phyloP scores from a whole-genome alignment of 176 grass and related monocot species.

The Puya raimondii region DNA sequence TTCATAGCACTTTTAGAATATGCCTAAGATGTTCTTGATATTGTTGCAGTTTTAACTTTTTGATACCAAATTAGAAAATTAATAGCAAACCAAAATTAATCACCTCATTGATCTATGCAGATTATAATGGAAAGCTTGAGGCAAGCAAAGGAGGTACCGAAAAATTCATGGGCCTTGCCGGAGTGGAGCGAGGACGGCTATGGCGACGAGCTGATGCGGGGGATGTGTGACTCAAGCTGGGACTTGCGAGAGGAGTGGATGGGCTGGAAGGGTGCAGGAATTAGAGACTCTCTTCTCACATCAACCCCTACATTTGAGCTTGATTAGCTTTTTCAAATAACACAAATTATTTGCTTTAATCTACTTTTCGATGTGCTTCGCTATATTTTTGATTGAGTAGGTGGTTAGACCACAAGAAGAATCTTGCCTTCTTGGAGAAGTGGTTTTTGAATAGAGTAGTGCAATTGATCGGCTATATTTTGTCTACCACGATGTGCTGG shows the following conservation, averaged over 20 bases:
- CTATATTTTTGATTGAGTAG: no score
- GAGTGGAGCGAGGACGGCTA: neutral
- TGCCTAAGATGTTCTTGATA: neutral
- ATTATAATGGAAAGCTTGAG: constrained; percentile 3
- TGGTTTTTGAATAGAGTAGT: no score
- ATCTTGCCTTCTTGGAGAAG: no score
- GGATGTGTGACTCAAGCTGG: constrained; percentile 17
- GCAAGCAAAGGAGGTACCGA: neutral
- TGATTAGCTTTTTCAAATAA: no score
- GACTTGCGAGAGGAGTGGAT: constrained; percentile 26
- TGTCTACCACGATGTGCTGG: no score
- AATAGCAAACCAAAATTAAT: neutral
- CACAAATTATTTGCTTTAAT: no score
- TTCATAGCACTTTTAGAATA: no score
- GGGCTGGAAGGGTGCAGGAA: constrained; percentile 24
- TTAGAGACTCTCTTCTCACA: constrained; percentile 23
- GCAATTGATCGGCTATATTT: no score
- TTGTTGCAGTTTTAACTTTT: neutral
- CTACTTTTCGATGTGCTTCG: no score
- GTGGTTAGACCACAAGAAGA: no score
- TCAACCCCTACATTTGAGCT: no score
- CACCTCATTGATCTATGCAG: constrained; percentile 1
- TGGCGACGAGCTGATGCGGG: neutral
- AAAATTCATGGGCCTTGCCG: neutral
- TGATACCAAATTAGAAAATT: no score